A percentile compares a stretch with the other conserved stretches of the same genome.
These are phyloP conservation scores for Kodamaea hsintzibuensis DNA, from an alignment of 805 yeast genomes.

Conservation along the genomic window DNA sequence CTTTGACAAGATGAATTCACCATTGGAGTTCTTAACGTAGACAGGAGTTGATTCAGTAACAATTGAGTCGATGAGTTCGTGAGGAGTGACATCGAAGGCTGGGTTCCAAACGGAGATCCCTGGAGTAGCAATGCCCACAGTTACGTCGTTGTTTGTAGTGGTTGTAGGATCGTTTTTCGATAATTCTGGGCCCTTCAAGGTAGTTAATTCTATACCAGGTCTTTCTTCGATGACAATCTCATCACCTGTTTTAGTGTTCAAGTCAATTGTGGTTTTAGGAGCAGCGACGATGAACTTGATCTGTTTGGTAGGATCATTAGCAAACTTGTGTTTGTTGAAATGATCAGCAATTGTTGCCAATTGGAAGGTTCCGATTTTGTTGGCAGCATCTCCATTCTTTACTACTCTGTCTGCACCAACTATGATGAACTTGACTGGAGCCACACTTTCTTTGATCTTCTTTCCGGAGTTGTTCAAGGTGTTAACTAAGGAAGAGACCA, in stretches of 20 bases:
- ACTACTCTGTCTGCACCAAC: constrained; percentile 97
- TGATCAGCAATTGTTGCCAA: constrained; percentile 70
- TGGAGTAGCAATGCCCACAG: constrained; percentile 82
- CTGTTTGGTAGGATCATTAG: constrained; percentile 24
- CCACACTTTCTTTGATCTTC: constrained; percentile 25
- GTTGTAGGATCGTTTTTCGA: constrained; percentile 5
- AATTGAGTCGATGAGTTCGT: constrained; percentile 77
- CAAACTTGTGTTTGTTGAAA: constrained; percentile 24
- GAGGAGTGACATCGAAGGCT: constrained; percentile 91
- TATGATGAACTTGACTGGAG: constrained; percentile 84
- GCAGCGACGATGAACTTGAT: constrained; percentile 93
- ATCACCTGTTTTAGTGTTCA: constrained; percentile 62
- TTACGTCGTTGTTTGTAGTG: constrained; percentile 37
- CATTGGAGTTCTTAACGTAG: constrained; percentile 46
- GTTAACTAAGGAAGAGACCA: constrained; percentile 76
- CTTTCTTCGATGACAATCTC: constrained; percentile 86
- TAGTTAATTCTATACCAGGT: constrained; percentile 75
- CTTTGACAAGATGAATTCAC: constrained; percentile 47
- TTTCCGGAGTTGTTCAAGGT: constrained; percentile 37
- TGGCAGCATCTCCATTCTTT: constrained; percentile 91
- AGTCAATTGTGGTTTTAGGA: constrained; percentile 88
- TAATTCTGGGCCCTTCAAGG: constrained; percentile 58
- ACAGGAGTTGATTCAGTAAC: constrained; percentile 77
- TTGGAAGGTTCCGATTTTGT: constrained; percentile 94
- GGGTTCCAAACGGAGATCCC: constrained; percentile 93